Conservation (phyloP, 768 basidiomycete genomes). For the Ramaria rubella region DNA sequence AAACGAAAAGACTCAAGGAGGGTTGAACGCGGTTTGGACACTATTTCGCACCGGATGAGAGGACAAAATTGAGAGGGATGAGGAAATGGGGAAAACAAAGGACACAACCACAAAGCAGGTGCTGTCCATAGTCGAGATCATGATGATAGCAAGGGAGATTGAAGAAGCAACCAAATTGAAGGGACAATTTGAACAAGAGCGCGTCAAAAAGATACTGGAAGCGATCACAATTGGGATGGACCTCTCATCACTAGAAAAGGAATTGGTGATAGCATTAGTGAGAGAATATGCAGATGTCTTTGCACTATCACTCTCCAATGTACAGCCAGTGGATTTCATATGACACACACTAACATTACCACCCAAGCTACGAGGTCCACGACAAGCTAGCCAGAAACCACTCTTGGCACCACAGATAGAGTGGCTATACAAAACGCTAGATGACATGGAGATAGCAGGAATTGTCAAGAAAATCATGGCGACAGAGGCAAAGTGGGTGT, state of each 20-base stretch:
- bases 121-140: not conserved
- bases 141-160: not conserved
- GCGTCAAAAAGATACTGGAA: constrained; percentile 16
- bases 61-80: no score
- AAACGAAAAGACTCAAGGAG: no score
- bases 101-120: no score
- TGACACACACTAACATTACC: no score
- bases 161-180: not conserved
- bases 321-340: no score
- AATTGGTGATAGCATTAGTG: constrained; percentile 20
- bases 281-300: constrained; percentile 35
- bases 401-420: constrained; percentile 21
- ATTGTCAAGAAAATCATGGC: no score
- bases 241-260: no score
- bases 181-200: constrained; percentile 13
- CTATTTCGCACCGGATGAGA: no score
- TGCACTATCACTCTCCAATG: constrained; percentile 33
- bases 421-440: no score
- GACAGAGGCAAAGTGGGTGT: constrained; percentile 30
- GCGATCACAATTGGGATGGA: constrained; percentile 25
- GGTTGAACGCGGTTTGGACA: no score
- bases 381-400: constrained; percentile 26
- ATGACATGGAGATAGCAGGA: no score
- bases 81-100: no score
- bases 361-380: constrained; percentile 22